phyloP scores from a whole-genome alignment of 192 early-diverging fungal genomes.

The Chytriomyces sp. region DNA sequence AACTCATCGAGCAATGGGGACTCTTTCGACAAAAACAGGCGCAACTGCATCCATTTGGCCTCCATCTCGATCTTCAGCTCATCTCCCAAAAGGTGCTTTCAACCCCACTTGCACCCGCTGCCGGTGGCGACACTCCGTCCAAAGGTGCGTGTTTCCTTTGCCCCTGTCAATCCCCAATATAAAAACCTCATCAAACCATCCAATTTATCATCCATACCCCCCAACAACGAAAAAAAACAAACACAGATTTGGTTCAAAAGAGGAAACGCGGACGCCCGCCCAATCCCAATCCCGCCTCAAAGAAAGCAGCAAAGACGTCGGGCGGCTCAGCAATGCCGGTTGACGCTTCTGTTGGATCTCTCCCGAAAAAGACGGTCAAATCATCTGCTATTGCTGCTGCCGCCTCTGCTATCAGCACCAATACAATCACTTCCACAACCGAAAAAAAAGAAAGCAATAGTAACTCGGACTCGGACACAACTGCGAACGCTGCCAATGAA shows the following conservation, averaged over 20 bases:
- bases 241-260: neutral
- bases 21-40: too few relatives aligned
- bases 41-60: too few relatives aligned
- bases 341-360: neutral
- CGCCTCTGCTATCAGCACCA: neutral
- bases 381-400: neutral
- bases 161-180: too few relatives aligned
- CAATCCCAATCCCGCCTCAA: neutral
- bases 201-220: too few relatives aligned
- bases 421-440: neutral
- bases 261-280: conserved; percentile 30
- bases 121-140: too few relatives aligned
- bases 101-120: too few relatives aligned
- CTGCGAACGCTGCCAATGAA: neutral
- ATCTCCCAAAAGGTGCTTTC: too few relatives aligned
- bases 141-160: too few relatives aligned
- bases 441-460: neutral
- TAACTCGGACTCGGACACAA: neutral
- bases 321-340: neutral
- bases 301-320: neutral
- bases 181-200: too few relatives aligned
- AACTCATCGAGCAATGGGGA: too few relatives aligned
- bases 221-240: too few relatives aligned
- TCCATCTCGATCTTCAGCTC: too few relatives aligned
- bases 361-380: neutral